Evolutionary conservation across 1,284 basidiomycete genomes (phyloP).

Genomic region (Sphaerobolus stellatus): DNA sequence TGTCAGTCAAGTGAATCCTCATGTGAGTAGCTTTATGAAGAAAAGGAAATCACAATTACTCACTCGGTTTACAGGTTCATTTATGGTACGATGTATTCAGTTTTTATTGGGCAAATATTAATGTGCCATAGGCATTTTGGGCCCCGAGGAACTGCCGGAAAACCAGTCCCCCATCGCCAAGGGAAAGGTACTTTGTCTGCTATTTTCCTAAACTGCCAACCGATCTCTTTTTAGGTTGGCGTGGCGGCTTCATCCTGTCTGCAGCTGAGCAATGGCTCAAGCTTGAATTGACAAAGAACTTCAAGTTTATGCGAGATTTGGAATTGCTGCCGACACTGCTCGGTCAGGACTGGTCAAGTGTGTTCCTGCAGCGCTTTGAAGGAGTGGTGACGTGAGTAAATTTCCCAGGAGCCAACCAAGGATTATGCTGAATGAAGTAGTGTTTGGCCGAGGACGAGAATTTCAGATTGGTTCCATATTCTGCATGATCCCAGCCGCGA

Average conservation of each 20-base stretch:
- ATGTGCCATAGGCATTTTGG: constrained; percentile 55
- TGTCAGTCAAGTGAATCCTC: constrained; percentile 95
- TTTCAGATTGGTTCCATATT: constrained; percentile 83
- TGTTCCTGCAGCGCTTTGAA: constrained; percentile 89
- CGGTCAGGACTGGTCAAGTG: constrained; percentile 93
- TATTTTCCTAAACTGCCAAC: constrained; percentile 1
- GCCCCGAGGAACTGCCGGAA: constrained; percentile 89
- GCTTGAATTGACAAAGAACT: constrained; percentile 92
- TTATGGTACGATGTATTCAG: constrained; percentile 6
- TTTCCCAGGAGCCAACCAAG: constrained; percentile 26
- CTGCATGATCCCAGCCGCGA: constrained; percentile 80
- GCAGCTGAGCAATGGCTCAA: constrained; percentile 93
- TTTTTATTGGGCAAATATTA: not conserved
- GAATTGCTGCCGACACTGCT: constrained; percentile 86
- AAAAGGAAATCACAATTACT: too few relatives aligned
- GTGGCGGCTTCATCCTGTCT: constrained; percentile 93
- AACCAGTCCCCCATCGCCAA: constrained; percentile 88
- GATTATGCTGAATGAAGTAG: constrained; percentile 44
- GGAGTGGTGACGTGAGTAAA: constrained; percentile 72
- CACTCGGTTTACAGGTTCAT: constrained; percentile 8
- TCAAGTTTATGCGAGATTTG: constrained; percentile 91
- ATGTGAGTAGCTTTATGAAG: constrained; percentile 50
- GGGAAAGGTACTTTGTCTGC: constrained; percentile 66
- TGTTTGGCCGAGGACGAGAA: constrained; percentile 83
- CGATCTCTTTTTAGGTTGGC: constrained; percentile 64